Base-by-base conservation (phyloP, 1,139 yeast species). In the Entelexis paramagnoliae region DNA sequence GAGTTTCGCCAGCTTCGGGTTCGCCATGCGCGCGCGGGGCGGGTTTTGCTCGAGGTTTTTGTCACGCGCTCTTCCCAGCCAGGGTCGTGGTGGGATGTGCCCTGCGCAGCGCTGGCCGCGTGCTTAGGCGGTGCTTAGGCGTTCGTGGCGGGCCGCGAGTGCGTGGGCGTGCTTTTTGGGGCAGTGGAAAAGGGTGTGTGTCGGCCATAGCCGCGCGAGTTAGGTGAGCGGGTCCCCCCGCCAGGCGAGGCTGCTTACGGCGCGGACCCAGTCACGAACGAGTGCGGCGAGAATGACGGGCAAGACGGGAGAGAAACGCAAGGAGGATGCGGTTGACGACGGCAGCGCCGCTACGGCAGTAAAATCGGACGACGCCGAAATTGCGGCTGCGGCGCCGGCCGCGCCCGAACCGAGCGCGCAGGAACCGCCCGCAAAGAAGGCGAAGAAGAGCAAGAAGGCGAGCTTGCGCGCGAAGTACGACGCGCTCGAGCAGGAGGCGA, bases 1-100 rank as follows among this genome's bases (percentile, higher is more conserved):
- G 58, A 89, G 73, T 63, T 83, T 91, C 29, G 88, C 76, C 76
- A 72, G 63, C 56, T 68, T 69, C 50, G 75, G 71, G 53, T 68
- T 68, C 26, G 41, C 53, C 45, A 41, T 41, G 20, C 32, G 42
- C 32, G 20, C 28, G 8, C 6, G 16, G 22, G 43, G n/a, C n/a
- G n/a, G n/a, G n/a, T n/a, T n/a, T 26, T 40, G 17, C 13, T 10
- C 14, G 17, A 9, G 20, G 17, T 40, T 10, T 29, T 14, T n/a
- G 11, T 7, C 30, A 19, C 39, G 33, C 28, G 24, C 11, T 28
- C n/a, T 22, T 9, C 22, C 42, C 42, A 38, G 44, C 6, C 24
- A 22, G 24, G 24, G 24, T 6, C 6, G 24, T 22, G 24, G 24
- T n/a, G 6, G 24, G 6, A 4, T 19, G 8, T 35, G 22, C 16